Conservation (phyloP, 164 flowering plant species). For the Kingdonia uniflora region DNA sequence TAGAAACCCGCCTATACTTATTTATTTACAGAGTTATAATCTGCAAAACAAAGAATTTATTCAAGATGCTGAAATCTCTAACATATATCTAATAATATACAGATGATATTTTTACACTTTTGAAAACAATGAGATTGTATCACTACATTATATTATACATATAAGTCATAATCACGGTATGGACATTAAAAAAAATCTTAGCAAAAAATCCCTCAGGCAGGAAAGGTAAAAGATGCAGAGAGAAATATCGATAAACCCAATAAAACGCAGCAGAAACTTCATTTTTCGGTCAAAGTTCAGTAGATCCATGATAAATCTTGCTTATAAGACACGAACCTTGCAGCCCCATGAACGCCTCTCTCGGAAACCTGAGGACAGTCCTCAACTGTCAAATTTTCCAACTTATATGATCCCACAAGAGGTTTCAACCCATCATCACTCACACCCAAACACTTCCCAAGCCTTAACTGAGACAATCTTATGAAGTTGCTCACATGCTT, state of each 20-base stretch:
- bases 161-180: too few species aligned
- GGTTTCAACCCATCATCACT: slow-evolving; percentile 64
- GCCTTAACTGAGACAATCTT: slow-evolving; percentile 23
- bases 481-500: slow-evolving; percentile 51
- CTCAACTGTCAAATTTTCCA: slow-evolving; percentile 49
- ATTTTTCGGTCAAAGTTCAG: slow-evolving; percentile 7
- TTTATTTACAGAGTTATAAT: not conserved
- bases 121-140: too few species aligned
- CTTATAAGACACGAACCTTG: slow-evolving; percentile 43
- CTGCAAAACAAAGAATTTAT: too few species aligned
- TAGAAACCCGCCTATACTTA: not conserved
- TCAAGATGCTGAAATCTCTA: too few species aligned
- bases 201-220: too few species aligned
- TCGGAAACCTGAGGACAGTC: slow-evolving; percentile 73
- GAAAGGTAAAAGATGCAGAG: not conserved
- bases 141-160: too few species aligned
- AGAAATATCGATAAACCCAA: not conserved
- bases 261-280: not conserved
- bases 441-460: slow-evolving; percentile 60
- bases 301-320: slow-evolving; percentile 74
- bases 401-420: slow-evolving; percentile 43
- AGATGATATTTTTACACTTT: too few species aligned
- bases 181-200: too few species aligned
- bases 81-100: too few species aligned
- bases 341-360: slow-evolving; percentile 58